Base-by-base conservation (phyloP, 305 asterid genomes). In the Andrographis paniculata region DNA sequence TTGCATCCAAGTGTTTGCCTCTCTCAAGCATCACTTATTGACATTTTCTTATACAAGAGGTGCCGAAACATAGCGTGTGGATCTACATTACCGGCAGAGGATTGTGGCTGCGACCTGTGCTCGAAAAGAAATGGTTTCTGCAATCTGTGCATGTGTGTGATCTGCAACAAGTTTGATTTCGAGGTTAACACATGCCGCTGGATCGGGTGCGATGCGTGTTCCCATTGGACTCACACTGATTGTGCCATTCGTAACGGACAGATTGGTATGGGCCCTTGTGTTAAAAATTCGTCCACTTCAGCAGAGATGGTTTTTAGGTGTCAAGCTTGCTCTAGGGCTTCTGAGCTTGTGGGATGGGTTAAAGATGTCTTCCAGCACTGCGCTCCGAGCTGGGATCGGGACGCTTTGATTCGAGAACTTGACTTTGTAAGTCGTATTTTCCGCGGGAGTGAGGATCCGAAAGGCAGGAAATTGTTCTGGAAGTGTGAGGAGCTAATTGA, bases 221-320 rank as follows among this genome's bases (percentile, higher is more conserved):
- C 95, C 45, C 98, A 89, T 60, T 89, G 98, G 98, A 89, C 98
- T 43, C 98, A 89, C 65, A 89, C 94, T 0, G 98, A 89, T 58
- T 89, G 98, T 71, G 94, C 98, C 45, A 85, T 89, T 64, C 82
- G 76, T 36, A 82, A 80, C 68, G 82, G 87, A 40, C 94, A 55
- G 66, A 82, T 89, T 56, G 88, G 93, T 21, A 82, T 68, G 84
- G 95, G 93, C 13, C 73, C 94, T 27, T 70, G 73, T 58, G 84
- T 69, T 55, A 89, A 75, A 62, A 80, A 58, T 52, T 87, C 94
- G 17, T 36, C 68, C 21, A 72, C 74, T 70, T 78, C 80, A 7
- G 77, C 77, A 5, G 98, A 89, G 76, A 85, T 80, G 92, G 80
- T 85, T 58, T 82, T 89, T 47, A 81, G 78, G 60, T 89, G 98